These are phyloP conservation scores for Tricholoma furcatifolium DNA, from an alignment of 768 basidiomycete genomes.

Conservation along the genomic window DNA sequence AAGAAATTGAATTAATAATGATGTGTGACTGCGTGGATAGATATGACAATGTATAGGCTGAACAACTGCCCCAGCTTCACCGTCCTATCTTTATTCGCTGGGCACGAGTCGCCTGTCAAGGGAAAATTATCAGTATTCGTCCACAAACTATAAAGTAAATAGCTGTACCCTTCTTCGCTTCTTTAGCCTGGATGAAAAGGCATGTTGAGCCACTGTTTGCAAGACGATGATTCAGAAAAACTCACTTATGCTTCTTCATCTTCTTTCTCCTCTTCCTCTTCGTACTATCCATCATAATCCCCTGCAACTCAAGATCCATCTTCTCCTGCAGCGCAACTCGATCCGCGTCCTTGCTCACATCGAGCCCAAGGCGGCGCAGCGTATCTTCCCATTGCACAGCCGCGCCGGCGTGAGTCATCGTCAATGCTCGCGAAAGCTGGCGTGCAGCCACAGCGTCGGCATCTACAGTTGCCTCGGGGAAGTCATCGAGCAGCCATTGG, in stretches of 20 bases:
- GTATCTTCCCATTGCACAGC: conserved; percentile 68
- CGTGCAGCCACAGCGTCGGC: conserved; percentile 80
- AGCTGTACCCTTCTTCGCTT: conserved; percentile 80
- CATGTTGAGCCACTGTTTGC: conserved; percentile 2
- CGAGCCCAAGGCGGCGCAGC: conserved; percentile 63
- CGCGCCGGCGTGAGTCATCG: conserved; percentile 62
- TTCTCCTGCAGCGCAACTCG: conserved; percentile 51
- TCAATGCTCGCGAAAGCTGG: conserved; percentile 72
- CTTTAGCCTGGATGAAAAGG: conserved; percentile 58
- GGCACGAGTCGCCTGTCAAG: conserved; percentile 43
- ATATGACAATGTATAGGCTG: conserved; percentile 3
- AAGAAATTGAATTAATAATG: conserved; percentile 18
- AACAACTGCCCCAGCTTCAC: conserved; percentile 15
- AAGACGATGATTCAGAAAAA: conserved; percentile 16
- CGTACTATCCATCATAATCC: conserved; percentile 73
- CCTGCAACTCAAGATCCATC: conserved; percentile 59
- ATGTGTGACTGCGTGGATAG: conserved; percentile 10
- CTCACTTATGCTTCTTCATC: conserved; percentile 97
- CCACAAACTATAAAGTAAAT: background rate
- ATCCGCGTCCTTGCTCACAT: conserved; percentile 46
- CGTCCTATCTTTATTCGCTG: conserved; percentile 33
- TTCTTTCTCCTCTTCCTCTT: conserved; percentile 88
- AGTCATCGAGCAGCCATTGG: conserved; percentile 36
- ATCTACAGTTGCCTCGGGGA: conserved; percentile 54
- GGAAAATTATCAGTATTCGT: conserved; percentile 16